Percentiles rank a stretch among this genome's conserved stretches.
phyloP scores from a whole-genome alignment of 495 filamentous ascomycete species.

The Penicillium paxilli region DNA sequence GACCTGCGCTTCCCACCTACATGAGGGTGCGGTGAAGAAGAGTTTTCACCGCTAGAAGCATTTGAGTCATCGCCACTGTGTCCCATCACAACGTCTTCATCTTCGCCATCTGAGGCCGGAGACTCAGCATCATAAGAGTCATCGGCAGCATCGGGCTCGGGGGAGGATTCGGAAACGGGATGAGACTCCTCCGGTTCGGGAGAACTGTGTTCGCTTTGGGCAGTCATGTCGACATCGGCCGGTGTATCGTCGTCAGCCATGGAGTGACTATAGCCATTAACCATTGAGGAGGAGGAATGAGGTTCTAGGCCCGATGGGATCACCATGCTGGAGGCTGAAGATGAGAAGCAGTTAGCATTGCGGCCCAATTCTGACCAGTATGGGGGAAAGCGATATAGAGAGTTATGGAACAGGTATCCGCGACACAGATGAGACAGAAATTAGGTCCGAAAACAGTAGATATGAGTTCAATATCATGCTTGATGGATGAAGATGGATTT shows the following conservation, averaged over 20 bases:
- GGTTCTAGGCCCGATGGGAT: constrained; percentile 50
- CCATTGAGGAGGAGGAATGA: constrained; percentile 37
- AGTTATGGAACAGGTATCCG: constrained; percentile 31
- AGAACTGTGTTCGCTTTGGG: constrained; percentile 54
- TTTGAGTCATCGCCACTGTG: constrained; percentile 57
- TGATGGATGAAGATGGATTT: constrained; percentile 44
- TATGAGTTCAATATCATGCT: constrained; percentile 32
- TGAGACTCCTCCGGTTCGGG: constrained; percentile 48
- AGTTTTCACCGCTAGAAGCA: constrained; percentile 54
- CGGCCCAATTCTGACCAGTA: constrained; percentile 28
- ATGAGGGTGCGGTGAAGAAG: constrained; percentile 64
- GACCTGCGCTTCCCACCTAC: constrained; percentile 76
- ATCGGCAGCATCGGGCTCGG: constrained; percentile 66
- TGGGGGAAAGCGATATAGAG: constrained; percentile 16
- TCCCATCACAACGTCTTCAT: constrained; percentile 76
- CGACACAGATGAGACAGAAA: constrained; percentile 33
- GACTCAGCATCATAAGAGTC: constrained; percentile 46
- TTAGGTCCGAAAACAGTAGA: constrained; percentile 26
- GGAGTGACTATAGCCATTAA: constrained; percentile 52
- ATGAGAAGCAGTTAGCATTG: constrained; percentile 49
- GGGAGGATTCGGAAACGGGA: constrained; percentile 47
- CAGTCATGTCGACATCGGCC: constrained; percentile 34
- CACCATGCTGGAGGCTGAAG: constrained; percentile 53
- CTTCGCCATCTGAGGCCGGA: constrained; percentile 54
- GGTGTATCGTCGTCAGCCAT: constrained; percentile 36